Evolutionary conservation across 805 yeast species (phyloP).

Genomic region (Cyberlindnera samutprakarnensis): DNA sequence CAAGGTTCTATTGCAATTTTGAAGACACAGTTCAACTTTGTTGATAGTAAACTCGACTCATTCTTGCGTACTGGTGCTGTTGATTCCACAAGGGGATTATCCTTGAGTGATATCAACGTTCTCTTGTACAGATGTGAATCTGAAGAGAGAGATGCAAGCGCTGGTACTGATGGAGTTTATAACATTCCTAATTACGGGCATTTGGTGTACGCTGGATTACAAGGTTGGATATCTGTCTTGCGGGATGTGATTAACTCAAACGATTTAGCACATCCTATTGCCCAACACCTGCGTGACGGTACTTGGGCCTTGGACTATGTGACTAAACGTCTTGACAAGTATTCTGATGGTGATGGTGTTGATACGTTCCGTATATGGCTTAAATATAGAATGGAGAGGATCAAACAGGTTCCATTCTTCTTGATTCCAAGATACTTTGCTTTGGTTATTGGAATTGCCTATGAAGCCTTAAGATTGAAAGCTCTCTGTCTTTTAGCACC

Average conservation of each 20-base stretch:
- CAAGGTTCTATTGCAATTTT: constrained; percentile 89
- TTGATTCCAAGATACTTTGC: constrained; percentile 85
- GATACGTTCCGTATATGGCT: constrained; percentile 64
- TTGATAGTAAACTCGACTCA: constrained; percentile 56
- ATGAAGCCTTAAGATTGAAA: constrained; percentile 69
- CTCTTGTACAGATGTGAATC: constrained; percentile 71
- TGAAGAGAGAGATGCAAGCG: constrained; percentile 80
- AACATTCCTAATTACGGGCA: constrained; percentile 65
- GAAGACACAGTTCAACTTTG: constrained; percentile 59
- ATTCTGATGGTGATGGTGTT: constrained; percentile 34
- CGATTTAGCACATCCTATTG: constrained; percentile 77
- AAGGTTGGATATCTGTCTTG: constrained; percentile 81
- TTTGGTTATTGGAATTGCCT: constrained; percentile 71
- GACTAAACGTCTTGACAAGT: constrained; percentile 53
- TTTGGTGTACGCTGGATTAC: constrained; percentile 81
- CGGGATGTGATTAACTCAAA: constrained; percentile 56
- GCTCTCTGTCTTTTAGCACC: constrained; percentile 51
- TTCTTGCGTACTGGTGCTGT: constrained; percentile 70
- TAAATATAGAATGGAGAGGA: constrained; percentile 49
- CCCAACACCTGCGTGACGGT: constrained; percentile 76
- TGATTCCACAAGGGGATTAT: constrained; percentile 56
- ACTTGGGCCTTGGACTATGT: constrained; percentile 84
- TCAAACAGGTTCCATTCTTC: constrained; percentile 66
- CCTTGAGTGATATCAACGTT: constrained; percentile 65
- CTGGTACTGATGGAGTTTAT: constrained; percentile 68